phyloP scores from a whole-genome alignment of 805 yeast species.

The Nakazawaea molendinolei region DNA sequence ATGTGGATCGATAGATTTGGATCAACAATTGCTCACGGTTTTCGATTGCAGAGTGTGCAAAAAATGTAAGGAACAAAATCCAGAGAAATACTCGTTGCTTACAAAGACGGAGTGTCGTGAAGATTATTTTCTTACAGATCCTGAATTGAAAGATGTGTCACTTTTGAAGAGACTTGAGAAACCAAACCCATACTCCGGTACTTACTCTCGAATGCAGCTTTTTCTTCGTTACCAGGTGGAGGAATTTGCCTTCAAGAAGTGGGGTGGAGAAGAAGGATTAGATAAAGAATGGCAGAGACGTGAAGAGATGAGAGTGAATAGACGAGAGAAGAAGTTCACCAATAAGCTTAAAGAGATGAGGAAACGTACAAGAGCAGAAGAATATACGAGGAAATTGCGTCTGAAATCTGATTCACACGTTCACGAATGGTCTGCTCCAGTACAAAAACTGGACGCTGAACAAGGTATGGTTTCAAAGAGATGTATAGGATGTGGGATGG shows the following conservation, averaged over 20 bases:
- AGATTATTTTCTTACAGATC: conserved; percentile 90
- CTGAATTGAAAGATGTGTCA: conserved; percentile 70
- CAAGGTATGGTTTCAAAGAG: conserved; percentile 43
- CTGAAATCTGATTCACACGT: conserved; percentile 53
- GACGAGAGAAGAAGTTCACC: conserved; percentile 76
- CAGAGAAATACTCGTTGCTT: conserved; percentile 83
- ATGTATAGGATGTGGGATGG: conserved; percentile 78
- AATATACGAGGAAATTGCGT: conserved; percentile 63
- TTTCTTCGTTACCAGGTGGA: conserved; percentile 90
- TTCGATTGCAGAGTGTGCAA: conserved; percentile 77
- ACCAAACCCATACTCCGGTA: conserved; percentile 89
- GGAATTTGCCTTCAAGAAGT: conserved; percentile 83
- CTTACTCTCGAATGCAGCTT: conserved; percentile 88
- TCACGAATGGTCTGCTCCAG: conserved; percentile 68
- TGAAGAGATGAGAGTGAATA: conserved; percentile 59
- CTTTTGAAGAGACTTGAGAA: conserved; percentile 76
- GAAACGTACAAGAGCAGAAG: conserved; percentile 87
- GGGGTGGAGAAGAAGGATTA: conserved; percentile 86
- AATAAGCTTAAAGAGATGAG: conserved; percentile 82
- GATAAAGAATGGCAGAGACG: conserved; percentile 91
- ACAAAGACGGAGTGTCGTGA: conserved; percentile 95
- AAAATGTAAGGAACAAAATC: conserved; percentile 60
- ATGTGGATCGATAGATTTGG: conserved; percentile 77
- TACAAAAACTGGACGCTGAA: conserved; percentile 29
- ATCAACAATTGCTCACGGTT: conserved; percentile 59